Evolutionary conservation across 257 asterid species (phyloP).

Genomic region (Solanum appendiculatum): DNA sequence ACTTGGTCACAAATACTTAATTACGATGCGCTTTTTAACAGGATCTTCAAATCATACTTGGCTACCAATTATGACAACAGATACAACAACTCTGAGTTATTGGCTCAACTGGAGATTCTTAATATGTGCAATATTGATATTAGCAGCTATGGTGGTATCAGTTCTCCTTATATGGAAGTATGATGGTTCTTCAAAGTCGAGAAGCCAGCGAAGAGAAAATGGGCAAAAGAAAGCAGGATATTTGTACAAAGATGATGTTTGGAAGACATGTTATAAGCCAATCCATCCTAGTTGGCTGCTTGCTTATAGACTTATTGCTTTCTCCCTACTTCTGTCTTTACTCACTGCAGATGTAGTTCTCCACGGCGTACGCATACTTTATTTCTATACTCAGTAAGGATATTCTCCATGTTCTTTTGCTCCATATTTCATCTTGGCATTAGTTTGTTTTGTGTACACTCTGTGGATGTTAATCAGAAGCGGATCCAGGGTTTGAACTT

Average conservation of each 20-base stretch:
- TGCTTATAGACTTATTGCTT: conserved; percentile 52
- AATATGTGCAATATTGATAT: conserved; percentile 54
- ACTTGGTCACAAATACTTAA: neutral
- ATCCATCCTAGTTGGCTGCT: conserved; percentile 72
- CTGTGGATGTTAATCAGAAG: neutral
- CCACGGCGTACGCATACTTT: conserved; percentile 27
- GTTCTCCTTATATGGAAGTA: conserved; percentile 54
- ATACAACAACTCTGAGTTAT: conserved; percentile 51
- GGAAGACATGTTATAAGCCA: conserved; percentile 53
- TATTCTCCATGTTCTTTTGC: neutral
- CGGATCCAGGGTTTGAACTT: neutral
- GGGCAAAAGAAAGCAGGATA: conserved; percentile 20
- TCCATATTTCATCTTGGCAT: neutral
- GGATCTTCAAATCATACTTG: conserved; percentile 25
- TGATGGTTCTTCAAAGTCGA: conserved; percentile 40
- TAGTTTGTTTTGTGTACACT: neutral
- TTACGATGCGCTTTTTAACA: conserved; percentile 27
- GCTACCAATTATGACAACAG: conserved; percentile 36
- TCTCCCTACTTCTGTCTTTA: conserved; percentile 37
- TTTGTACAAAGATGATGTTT: conserved; percentile 50
- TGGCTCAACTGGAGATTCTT: conserved; percentile 93
- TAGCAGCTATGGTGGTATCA: conserved; percentile 30
- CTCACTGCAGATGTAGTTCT: conserved; percentile 39
- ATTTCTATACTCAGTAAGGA: conserved; percentile 75
- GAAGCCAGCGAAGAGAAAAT: conserved; percentile 9